These are phyloP conservation scores for Coleophoma eucalyptorum DNA, from an alignment of 2,329 filamentous ascomycete genomes.

Conservation along the genomic window DNA sequence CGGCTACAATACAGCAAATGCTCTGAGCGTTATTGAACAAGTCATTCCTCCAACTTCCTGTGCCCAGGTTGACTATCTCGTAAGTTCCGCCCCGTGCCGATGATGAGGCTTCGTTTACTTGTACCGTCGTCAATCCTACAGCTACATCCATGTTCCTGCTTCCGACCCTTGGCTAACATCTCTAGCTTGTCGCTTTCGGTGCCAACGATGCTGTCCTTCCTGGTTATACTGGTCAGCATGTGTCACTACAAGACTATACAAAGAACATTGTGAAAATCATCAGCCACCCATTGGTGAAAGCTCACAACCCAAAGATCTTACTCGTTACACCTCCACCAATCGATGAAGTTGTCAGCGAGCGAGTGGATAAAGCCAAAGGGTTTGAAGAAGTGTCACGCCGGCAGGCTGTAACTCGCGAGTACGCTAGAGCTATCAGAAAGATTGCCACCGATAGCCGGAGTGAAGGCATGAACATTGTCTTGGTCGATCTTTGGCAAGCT, in stretches of 20 bases:
- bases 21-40: conserved; percentile 62
- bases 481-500: conserved; percentile 77
- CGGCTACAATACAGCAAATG: conserved; percentile 80
- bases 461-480: conserved; percentile 40
- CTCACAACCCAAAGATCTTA: conserved; percentile 70
- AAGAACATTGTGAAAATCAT: conserved; percentile 70
- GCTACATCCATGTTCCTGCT: too few relatives aligned
- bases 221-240: conserved; percentile 64
- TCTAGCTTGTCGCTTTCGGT: conserved; percentile 66
- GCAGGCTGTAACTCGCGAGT: conserved; percentile 59
- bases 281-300: conserved; percentile 63
- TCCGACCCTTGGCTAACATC: background rate
- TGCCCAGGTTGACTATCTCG: conserved; percentile 63
- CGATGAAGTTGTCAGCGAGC: conserved; percentile 47
- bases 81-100: conserved; percentile 33
- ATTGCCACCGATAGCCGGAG: conserved; percentile 23
- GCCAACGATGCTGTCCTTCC: conserved; percentile 83
- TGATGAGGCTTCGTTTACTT: too few relatives aligned
- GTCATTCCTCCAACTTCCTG: conserved; percentile 66
- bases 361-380: conserved; percentile 24
- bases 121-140: too few relatives aligned
- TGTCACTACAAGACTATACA: conserved; percentile 72
- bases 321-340: conserved; percentile 80
- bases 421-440: conserved; percentile 56
- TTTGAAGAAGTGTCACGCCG: conserved; percentile 44